Base-by-base conservation (phyloP, 2,329 filamentous ascomycete genomes). In the Fusarium stilboides region DNA sequence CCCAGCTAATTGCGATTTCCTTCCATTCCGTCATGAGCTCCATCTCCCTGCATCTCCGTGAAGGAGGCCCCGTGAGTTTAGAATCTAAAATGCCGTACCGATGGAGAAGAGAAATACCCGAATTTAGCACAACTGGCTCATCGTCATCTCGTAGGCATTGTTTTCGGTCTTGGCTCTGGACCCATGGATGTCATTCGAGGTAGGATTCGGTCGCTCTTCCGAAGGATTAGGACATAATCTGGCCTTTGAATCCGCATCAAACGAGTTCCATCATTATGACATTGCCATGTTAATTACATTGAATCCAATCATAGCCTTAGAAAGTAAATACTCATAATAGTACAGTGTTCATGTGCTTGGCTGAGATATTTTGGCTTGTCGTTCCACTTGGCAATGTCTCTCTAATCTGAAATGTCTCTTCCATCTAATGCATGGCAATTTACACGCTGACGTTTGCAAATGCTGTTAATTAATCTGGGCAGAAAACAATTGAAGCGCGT, bases 1-100 rank as follows among this genome's bases (percentile, higher is more conserved):
- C 68, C 45, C 31, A 64, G 58, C 49, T 73, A 74, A 72, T 74
- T 72, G 46, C 51, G 62, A 63, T 65, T 62, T 62, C 64, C 60
- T 68, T 57, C 64, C 59, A 55, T 66, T 62, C 60, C 55, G 61
- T 67, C 50, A 59, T 61, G 36, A 72, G 26, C 57, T 63, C 64
- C 66, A 62, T 71, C 56, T 51, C 53, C 59, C 57, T 69, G 63
- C 61, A 46, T 72, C 57, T 45, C 66, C 53, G 45, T 57, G 54
- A 54, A 60, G 50, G 59, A 68, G 68, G 58, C 68, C 54, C 68
- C 61, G 55, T 50, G 36, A 39, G 37, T 52, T 59, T 56, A 44
- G 47, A 53, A 44, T 44, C 49, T 22, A 56, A 62, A 62, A 57
- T 49, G 52, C 55, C 36, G 46, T 58, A 26, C 40, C 13, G 44